phyloP scores from a whole-genome alignment of 2,329 filamentous ascomycete genomes.

The Pseudogymnoascus sp. region DNA sequence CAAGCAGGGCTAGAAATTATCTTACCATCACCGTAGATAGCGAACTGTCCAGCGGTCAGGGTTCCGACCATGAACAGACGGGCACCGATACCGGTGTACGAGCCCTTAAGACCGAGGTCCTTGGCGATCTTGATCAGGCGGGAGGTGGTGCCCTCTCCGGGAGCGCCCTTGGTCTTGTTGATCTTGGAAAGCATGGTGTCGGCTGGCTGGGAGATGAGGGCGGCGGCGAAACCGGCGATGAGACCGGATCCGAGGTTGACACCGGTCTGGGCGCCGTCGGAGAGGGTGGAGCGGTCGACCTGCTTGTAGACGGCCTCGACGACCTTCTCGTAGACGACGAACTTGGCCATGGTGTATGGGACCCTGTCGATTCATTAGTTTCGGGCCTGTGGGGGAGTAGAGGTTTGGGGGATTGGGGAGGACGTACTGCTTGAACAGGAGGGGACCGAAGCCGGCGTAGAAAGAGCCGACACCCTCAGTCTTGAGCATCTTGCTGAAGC shows the following conservation, averaged over 20 bases:
- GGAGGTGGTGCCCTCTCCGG: constrained; percentile 74
- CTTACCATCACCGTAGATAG: constrained; percentile 67
- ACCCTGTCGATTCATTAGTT: constrained; percentile 59
- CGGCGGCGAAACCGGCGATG: constrained; percentile 77
- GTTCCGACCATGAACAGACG: constrained; percentile 64
- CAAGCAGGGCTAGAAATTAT: neutral
- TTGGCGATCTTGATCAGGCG: constrained; percentile 83
- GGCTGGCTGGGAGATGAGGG: constrained; percentile 80
- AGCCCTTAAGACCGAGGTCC: constrained; percentile 75
- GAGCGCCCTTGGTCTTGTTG: constrained; percentile 87
- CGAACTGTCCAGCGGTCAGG: constrained; percentile 75
- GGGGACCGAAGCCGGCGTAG: constrained; percentile 87
- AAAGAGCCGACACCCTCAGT: constrained; percentile 79
- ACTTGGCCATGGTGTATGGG: constrained; percentile 92
- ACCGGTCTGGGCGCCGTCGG: constrained; percentile 64
- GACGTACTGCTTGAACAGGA: constrained; percentile 71
- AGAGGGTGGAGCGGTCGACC: constrained; percentile 66
- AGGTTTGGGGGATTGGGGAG: constrained; percentile 15
- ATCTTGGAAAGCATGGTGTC: constrained; percentile 94
- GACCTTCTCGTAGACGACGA: constrained; percentile 89
- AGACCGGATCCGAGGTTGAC: constrained; percentile 77
- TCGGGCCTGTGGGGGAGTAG: constrained; percentile 10
- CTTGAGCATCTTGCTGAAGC: constrained; percentile 77
- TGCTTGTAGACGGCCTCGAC: constrained; percentile 63
- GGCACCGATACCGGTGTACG: constrained; percentile 75